Percentiles rank a stretch among this genome's conserved stretches.
phyloP scores from a whole-genome alignment of 1,284 basidiomycete genomes.

The Cryptococcus amylolentus region DNA sequence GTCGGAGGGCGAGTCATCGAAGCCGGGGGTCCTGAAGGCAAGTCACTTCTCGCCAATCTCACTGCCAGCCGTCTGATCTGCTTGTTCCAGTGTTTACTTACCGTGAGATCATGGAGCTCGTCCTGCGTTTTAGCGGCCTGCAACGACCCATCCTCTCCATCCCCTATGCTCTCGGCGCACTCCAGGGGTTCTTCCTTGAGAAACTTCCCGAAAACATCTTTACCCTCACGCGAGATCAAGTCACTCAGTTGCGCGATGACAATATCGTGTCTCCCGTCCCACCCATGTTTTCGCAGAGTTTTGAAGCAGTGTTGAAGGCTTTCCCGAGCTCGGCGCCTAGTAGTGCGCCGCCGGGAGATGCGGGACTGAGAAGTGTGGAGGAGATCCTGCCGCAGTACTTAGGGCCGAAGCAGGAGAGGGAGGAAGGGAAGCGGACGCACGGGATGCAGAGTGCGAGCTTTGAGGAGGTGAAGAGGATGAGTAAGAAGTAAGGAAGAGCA shows the following conservation, averaged over 20 bases:
- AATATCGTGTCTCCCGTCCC: slow-evolving; percentile 55
- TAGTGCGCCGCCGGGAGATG: slow-evolving; percentile 24
- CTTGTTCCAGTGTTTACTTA: slow-evolving; percentile 59
- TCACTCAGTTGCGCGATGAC: slow-evolving; percentile 60
- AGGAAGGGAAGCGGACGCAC: slow-evolving; percentile 42
- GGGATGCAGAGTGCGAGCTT: slow-evolving; percentile 21
- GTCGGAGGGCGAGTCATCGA: slow-evolving; percentile 62
- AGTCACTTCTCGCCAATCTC: slow-evolving; percentile 19
- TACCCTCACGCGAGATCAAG: slow-evolving; percentile 63
- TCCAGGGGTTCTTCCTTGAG: slow-evolving; percentile 63
- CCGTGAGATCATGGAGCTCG: slow-evolving; percentile 61
- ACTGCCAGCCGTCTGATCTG: neutral
- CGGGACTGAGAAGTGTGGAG: slow-evolving; percentile 55
- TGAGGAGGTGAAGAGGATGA: slow-evolving; percentile 12
- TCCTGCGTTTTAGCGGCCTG: slow-evolving; percentile 57
- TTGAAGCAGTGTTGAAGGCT: slow-evolving; percentile 52
- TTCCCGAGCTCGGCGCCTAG: slow-evolving; percentile 43
- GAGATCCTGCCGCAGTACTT: slow-evolving; percentile 61
- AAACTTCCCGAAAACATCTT: slow-evolving; percentile 62
- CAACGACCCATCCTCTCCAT: slow-evolving; percentile 59
- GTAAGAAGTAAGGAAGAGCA: neutral
- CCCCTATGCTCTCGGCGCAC: slow-evolving; percentile 59
- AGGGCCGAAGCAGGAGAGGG: slow-evolving; percentile 10
- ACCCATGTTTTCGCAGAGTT: slow-evolving; percentile 47
- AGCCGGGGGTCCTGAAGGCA: slow-evolving; percentile 65